Conservation (phyloP, 257 asterid genomes). For the Solanum arcanum region DNA sequence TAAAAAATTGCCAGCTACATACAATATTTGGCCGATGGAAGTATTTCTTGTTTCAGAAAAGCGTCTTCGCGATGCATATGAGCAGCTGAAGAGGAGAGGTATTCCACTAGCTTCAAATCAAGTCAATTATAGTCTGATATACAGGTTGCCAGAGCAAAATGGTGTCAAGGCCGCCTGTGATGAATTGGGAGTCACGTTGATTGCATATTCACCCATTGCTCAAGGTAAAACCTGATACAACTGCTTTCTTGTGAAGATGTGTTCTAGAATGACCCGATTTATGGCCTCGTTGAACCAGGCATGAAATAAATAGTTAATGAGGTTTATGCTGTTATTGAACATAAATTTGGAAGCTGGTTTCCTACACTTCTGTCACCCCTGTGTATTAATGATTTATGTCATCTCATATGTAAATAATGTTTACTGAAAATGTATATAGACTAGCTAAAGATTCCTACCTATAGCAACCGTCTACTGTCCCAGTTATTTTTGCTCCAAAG, state of each 20-base stretch:
- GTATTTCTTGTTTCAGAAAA: constrained; percentile 40
- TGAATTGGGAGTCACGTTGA: constrained; percentile 74
- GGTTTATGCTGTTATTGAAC: not conserved
- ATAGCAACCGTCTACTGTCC: not conserved
- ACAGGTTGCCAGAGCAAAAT: constrained; percentile 75
- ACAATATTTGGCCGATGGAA: not conserved
- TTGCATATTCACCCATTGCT: constrained; percentile 92
- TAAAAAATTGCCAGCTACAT: not conserved
- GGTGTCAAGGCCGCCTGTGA: constrained; percentile 89
- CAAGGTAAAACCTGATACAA: constrained; percentile 43
- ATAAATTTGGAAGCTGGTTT: not conserved
- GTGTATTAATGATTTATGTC: not conserved
- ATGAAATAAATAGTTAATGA: not conserved
- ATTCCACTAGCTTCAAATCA: constrained; percentile 90
- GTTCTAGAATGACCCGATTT: not conserved
- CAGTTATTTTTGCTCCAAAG: not conserved
- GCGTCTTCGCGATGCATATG: constrained; percentile 72
- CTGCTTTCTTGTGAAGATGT: not conserved
- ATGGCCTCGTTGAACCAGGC: not conserved
- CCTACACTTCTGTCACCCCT: not conserved
- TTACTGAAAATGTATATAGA: not conserved
- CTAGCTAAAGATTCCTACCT: not conserved
- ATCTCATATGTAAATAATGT: not conserved
- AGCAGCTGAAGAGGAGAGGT: constrained; percentile 71
- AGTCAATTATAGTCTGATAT: constrained; percentile 88